Base-by-base conservation (phyloP, 2,329 filamentous ascomycete genomes). In the Trichoderma pleuroti region DNA sequence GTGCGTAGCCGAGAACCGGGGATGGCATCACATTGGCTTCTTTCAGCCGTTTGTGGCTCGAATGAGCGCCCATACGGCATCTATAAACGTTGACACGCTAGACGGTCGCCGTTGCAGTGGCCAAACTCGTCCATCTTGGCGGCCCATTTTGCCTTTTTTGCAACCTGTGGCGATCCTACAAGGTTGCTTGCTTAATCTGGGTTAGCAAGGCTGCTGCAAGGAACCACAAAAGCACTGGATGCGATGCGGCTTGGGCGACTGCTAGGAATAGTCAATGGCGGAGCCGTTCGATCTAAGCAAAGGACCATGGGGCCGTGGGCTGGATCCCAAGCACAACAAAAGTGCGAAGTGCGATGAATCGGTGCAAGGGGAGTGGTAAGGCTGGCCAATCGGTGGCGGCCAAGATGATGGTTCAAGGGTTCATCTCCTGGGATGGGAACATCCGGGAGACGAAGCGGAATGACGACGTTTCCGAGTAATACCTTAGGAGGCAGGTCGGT, bases 61-160 rank as follows among this genome's bases (percentile, higher is more conserved):
- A 61, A 49, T 14, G 30, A 28, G 65, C 56, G 65, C 39, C 46
- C 39, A 28, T 36, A 30, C 65, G 21, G 24, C 39, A 28, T 49
- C 65, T 61, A 60, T 68, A 68, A 68, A 61, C 65, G 57, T 34
- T 16, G 18, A 60, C 56, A 36, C 65, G 56, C 65, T 60, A 61
- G 12, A 36, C 26, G 65, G 65, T 30, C 65, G 65, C 65, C 61
- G 54, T 18, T 26, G 14, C 14, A 11, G 56, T 34, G 65, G 65
- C 65, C 65, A 34, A 52, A 26, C 30, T 32, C 39, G 56, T 68
- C 65, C 54, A 60, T n/a, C 32, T 49, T 68, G 65, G 65, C 65
- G 65, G 65, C 65, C 65, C 65, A 68, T 68, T 68, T 68, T 68
- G 56, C 65, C 65, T 68, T 68, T 68, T 36, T 68, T 68, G 54